Conservation (phyloP, 2,329 filamentous ascomycete genomes). For the Cylindrodendrum hubeiense region DNA sequence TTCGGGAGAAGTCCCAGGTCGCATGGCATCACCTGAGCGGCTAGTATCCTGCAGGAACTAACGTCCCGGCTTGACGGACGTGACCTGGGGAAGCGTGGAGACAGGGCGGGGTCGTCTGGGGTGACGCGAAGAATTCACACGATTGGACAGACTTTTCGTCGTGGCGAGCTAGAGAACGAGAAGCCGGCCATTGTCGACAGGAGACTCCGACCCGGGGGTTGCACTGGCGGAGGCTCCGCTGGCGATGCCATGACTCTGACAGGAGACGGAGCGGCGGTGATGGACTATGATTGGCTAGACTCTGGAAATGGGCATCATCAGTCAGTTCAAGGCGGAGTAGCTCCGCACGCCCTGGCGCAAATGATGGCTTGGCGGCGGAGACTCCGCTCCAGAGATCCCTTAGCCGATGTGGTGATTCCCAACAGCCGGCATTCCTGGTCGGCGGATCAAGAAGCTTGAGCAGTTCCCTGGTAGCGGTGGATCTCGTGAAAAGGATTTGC, state of each 20-base stretch:
- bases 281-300: background rate
- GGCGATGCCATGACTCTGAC: background rate
- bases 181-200: constrained; percentile 7
- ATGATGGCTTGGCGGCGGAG: background rate
- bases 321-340: background rate
- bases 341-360: background rate
- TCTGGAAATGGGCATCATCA: background rate
- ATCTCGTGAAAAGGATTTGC: background rate
- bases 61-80: background rate
- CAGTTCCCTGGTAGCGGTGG: background rate
- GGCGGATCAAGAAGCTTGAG: background rate
- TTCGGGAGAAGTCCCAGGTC: background rate
- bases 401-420: background rate
- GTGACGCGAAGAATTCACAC: constrained; percentile 5
- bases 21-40: constrained; percentile 3
- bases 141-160: constrained; percentile 12
- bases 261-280: background rate
- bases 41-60: background rate
- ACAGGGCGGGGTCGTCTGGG: constrained; percentile 8
- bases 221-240: constrained; percentile 21
- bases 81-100: constrained; percentile 19
- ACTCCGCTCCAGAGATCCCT: background rate
- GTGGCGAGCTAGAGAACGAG: background rate
- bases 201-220: constrained; percentile 11
- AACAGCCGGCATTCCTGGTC: background rate